A percentile compares a stretch with the other conserved stretches of the same genome.
phyloP scores from a whole-genome alignment of 345 rosid species.

The Linum lewisii region DNA sequence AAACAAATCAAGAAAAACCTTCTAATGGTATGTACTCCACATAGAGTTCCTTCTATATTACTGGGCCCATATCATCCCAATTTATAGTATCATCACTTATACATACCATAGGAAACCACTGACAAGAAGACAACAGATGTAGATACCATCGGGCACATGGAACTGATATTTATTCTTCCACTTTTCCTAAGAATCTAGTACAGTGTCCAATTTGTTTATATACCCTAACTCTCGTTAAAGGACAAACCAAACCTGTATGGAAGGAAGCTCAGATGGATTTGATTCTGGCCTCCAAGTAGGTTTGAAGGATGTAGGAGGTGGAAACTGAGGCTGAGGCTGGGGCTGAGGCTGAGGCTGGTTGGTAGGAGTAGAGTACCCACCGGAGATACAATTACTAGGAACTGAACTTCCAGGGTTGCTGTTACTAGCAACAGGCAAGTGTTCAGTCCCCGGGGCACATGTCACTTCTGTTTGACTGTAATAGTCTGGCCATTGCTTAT shows the following conservation, averaged over 20 bases:
- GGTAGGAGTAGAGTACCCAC: conserved; percentile 47
- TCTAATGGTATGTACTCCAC: no score
- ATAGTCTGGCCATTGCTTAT: conserved; percentile 82
- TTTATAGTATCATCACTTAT: no score
- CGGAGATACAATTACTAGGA: conserved; percentile 31
- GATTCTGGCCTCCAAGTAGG: conserved; percentile 66
- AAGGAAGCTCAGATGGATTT: conserved; percentile 40
- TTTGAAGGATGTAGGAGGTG: conserved; percentile 26
- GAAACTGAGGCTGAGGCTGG: not conserved
- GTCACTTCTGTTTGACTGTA: conserved; percentile 84
- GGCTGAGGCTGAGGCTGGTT: conserved; percentile 32
- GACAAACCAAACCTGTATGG: conserved; percentile 53
- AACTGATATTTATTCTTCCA: not conserved
- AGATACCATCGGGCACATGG: no score
- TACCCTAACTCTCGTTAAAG: not conserved
- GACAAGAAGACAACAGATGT: no score
- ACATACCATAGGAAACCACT: no score
- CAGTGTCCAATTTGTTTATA: not conserved
- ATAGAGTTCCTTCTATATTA: no score
- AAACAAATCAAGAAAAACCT: not conserved
- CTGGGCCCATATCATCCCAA: no score
- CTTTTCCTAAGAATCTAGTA: not conserved
- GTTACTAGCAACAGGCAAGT: conserved; percentile 44
- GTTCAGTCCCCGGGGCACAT: conserved; percentile 98
- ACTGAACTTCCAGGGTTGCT: conserved; percentile 45